A percentile compares a stretch with the other conserved stretches of the same genome.
phyloP scores from a whole-genome alignment of 768 basidiomycete species.

The Boletus subparvulus region DNA sequence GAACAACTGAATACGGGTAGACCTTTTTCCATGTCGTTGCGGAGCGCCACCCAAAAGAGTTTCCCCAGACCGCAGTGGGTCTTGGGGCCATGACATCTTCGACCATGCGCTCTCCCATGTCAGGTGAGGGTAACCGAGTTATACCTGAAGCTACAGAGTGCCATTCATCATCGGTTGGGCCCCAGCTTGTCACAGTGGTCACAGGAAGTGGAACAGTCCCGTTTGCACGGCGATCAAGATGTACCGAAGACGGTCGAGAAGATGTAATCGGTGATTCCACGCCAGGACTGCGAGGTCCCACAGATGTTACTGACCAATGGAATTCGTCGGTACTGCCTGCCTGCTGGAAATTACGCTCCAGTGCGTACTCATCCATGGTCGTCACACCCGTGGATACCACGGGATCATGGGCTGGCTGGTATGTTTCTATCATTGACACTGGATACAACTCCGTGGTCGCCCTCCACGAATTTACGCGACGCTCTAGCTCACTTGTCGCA shows the following conservation, averaged over 20 bases:
- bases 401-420: conserved; percentile 17
- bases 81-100: conserved; percentile 12
- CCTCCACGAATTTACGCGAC: conserved; percentile 66
- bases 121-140: conserved; percentile 53
- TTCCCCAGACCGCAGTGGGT: conserved; percentile 18
- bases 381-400: conserved; percentile 13
- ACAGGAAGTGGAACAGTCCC: conserved; percentile 56
- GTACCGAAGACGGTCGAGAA: conserved; percentile 49
- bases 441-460: conserved; percentile 52
- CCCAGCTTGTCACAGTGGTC: conserved; percentile 45
- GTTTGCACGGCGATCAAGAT: conserved; percentile 49
- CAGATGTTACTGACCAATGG: conserved; percentile 64
- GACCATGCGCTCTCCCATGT: conserved; percentile 51
- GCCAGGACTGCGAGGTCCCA: conserved; percentile 50
- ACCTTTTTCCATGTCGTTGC: conserved; percentile 22
- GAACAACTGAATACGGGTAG: conserved; percentile 16
- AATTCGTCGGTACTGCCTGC: conserved; percentile 54
- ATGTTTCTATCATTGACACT: conserved; percentile 42
- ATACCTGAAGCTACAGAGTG: conserved; percentile 35
- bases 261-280: conserved; percentile 41
- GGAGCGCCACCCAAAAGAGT: conserved; percentile 24
- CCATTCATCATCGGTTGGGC: conserved; percentile 44
- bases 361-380: conserved; percentile 25
- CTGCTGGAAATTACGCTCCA: conserved; percentile 7
- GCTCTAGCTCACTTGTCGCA: conserved; percentile 52